A percentile compares a stretch with the other conserved stretches of the same genome.
phyloP scores from a whole-genome alignment of 768 basidiomycete species.

The Kwoniella bestiolae region DNA sequence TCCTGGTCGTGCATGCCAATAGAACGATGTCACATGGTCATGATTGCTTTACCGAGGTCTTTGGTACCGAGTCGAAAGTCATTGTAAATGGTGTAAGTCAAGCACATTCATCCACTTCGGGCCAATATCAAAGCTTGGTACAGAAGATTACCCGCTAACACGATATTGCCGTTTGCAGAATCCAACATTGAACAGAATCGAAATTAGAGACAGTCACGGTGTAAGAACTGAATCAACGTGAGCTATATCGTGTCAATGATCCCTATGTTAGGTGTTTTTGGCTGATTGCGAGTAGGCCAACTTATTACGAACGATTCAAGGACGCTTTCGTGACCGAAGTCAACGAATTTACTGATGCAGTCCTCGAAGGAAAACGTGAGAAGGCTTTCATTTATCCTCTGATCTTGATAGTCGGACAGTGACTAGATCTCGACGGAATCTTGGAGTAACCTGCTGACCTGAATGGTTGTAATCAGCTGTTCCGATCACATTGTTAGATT shows the following conservation, averaged over 20 bases:
- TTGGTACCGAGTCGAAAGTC: constrained; percentile 31
- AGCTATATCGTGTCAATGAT: constrained; percentile 2
- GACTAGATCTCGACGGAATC: neutral
- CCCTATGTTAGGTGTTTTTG: neutral
- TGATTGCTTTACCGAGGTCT: constrained; percentile 34
- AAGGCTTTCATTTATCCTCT: neutral
- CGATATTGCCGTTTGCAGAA: constrained; percentile 13
- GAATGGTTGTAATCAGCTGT: constrained; percentile 7
- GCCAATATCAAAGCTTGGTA: no score
- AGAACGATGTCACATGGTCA: constrained; percentile 31
- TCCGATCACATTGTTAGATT: constrained; percentile 25
- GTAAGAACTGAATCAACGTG: constrained; percentile 36
- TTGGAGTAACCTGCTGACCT: no score
- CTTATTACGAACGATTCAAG: constrained; percentile 33
- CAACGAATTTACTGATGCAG: constrained; percentile 27
- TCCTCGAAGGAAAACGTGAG: constrained; percentile 35
- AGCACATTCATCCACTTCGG: no score
- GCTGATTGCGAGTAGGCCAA: constrained; percentile 16
- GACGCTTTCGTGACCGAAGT: constrained; percentile 40
- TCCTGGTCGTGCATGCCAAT: constrained; percentile 20
- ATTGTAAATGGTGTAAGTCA: constrained; percentile 33
- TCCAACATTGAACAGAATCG: constrained; percentile 24
- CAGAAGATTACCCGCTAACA: no score
- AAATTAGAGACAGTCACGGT: constrained; percentile 33
- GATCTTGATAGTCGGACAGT: neutral